Evolutionary conservation across 2,329 filamentous ascomycete genomes (phyloP), one percentile per base, ranked within the genome.

Genomic region (Alternaria sp.): DNA sequence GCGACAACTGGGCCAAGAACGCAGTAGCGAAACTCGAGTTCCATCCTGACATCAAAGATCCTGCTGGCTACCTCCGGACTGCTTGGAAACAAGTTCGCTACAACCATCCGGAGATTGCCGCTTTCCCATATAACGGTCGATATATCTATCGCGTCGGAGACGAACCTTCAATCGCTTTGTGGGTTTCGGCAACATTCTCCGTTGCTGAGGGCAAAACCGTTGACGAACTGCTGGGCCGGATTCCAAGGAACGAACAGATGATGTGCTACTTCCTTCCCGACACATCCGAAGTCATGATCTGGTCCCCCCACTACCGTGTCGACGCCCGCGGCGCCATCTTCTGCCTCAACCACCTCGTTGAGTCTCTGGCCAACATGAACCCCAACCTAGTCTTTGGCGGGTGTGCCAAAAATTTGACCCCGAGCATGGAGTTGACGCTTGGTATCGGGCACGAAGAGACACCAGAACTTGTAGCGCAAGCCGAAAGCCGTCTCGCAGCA

Each of bases 21-120:
- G 69, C 66, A 14, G 66, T 70, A 34, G 67, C 67, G 18, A 71
- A 69, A 46, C 67, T 71, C 39, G 62, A 65, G 36, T 71, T 71
- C 49, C 44, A 66, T 42, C 66, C 67, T 5, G 41, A 53, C 4
- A 57, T 71, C 24, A 65, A 63, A 32, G 66, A 71, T 28, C 69
- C 69, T 11, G 67, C 54, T 22, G 38, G 53, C 14, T 65, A 66
- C 26, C 61, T 71, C 4, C 52, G 56, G 39, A 59, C 54, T 38
- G 69, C 69, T 9, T 71, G 69, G 69, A 71, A 70, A 52, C 69
- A 71, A 49, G 69, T 71, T n/a, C 66, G 69, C 30, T 71, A 67
- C 63, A 70, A 66, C 53, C 68, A 68, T 41, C 69, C 69, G 3
- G 69, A 71, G 51, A 63, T 71, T 22, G 69, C 69, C 16, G 69